These are phyloP conservation scores for Daedaleopsis sinensis DNA, from an alignment of 768 basidiomycete genomes.

Conservation along the genomic window DNA sequence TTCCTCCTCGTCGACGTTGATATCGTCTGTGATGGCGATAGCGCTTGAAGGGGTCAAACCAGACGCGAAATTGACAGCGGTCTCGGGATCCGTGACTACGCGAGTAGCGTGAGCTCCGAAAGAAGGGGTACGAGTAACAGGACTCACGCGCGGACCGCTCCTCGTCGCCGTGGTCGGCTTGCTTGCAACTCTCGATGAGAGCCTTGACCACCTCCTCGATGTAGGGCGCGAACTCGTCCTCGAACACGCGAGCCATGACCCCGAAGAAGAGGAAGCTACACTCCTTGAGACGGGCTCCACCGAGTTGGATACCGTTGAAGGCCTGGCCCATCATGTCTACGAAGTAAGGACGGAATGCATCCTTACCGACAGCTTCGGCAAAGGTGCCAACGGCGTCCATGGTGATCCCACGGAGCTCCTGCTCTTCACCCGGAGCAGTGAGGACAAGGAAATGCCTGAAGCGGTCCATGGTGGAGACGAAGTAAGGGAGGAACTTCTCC, in stretches of 20 bases:
- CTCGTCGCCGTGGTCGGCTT: conserved; percentile 78
- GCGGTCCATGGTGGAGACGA: conserved; percentile 86
- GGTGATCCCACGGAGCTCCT: conserved; percentile 92
- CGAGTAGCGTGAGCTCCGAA: background rate
- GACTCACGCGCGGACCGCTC: conserved; percentile 45
- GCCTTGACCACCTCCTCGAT: conserved; percentile 85
- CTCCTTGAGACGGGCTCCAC: conserved; percentile 86
- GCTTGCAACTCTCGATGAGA: conserved; percentile 79
- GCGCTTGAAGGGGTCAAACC: conserved; percentile 75
- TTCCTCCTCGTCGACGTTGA: conserved; percentile 67
- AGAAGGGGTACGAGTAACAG: background rate
- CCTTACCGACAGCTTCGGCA: conserved; percentile 94
- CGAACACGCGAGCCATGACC: conserved; percentile 97
- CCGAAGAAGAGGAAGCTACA: conserved; percentile 99
- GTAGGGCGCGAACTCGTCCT: conserved; percentile 89
- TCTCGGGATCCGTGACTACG: conserved; percentile 57
- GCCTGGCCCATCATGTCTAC: conserved; percentile 95
- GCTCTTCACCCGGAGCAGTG: conserved; percentile 87
- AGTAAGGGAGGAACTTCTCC: conserved; percentile 89
- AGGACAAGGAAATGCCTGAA: conserved; percentile 89
- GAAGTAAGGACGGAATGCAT: conserved; percentile 94
- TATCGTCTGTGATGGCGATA: conserved; percentile 62
- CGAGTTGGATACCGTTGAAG: conserved; percentile 86
- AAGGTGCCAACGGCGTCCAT: conserved; percentile 99
- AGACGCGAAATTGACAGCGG: conserved; percentile 65